These are phyloP conservation scores for Logfia minima DNA, from an alignment of 129 eudicot species.

Conservation along the genomic window DNA sequence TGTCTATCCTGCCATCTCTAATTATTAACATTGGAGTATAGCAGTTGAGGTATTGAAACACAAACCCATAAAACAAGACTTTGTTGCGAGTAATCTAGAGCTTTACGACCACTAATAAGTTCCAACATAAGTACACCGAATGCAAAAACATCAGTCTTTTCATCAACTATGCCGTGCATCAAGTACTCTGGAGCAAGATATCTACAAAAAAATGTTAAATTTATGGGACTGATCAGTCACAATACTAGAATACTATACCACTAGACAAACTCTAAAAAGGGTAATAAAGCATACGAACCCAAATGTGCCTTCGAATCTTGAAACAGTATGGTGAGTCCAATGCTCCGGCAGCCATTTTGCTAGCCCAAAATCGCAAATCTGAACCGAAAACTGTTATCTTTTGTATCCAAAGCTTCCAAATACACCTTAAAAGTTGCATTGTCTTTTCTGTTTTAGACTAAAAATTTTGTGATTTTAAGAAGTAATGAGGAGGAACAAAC, in stretches of 20 bases:
- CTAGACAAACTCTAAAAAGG: background rate
- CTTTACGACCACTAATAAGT: constrained; percentile 84
- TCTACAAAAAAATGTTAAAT: constrained; percentile 38
- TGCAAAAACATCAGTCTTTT: constrained; percentile 85
- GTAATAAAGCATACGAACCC: constrained; percentile 51
- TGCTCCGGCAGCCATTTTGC: constrained; percentile 97
- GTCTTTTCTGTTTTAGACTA: background rate
- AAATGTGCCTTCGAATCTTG: constrained; percentile 89
- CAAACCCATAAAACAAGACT: constrained; percentile 94
- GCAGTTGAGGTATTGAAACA: background rate
- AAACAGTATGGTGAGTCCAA: constrained; percentile 78
- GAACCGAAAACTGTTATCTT: constrained; percentile 25
- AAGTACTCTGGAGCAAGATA: constrained; percentile 95
- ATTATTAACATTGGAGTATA: no score
- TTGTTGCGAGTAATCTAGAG: constrained; percentile 85
- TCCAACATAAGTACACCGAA: constrained; percentile 90
- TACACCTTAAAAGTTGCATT: constrained; percentile 31
- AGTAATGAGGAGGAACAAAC: background rate
- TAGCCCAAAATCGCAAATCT: constrained; percentile 96
- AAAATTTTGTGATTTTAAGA: background rate
- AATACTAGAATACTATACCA: constrained; percentile 9
- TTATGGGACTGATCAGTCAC: background rate
- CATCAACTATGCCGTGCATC: constrained; percentile 93
- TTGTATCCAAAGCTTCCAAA: constrained; percentile 30
- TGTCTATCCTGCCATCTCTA: no score